phyloP scores from a whole-genome alignment of 495 filamentous ascomycete species.

The Parathielavia hyrcaniae region DNA sequence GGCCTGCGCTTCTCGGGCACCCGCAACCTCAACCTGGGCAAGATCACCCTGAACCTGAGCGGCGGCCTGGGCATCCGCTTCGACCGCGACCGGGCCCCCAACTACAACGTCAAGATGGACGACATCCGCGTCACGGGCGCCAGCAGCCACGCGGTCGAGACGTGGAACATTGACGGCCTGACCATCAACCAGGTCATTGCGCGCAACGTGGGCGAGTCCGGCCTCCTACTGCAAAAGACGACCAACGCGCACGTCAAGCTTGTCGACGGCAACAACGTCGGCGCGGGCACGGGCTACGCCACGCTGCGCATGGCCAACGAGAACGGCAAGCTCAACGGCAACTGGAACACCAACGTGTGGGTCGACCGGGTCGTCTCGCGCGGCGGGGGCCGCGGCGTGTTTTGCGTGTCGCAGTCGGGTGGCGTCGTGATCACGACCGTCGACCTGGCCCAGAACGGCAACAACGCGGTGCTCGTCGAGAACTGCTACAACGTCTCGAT shows the following conservation, averaged over 20 bases:
- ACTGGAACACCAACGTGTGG: conserved; percentile 40
- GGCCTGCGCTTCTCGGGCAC: conserved; percentile 43
- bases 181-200: conserved; percentile 39
- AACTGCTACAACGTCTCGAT: conserved; percentile 45
- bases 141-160: conserved; percentile 43
- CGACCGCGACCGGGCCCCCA: conserved; percentile 39
- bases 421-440: conserved; percentile 34
- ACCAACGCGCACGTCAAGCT: conserved; percentile 39
- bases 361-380: conserved; percentile 42
- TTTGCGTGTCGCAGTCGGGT: conserved; percentile 45
- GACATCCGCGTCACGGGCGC: conserved; percentile 39
- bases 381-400: conserved; percentile 43
- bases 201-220: conserved; percentile 41
- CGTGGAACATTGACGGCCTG: conserved; percentile 44
- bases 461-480: conserved; percentile 46
- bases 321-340: conserved; percentile 39
- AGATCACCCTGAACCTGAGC: conserved; percentile 42
- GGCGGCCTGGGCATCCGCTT: conserved; percentile 45
- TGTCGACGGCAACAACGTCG: conserved; percentile 44
- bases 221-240: conserved; percentile 40
- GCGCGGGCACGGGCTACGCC: conserved; percentile 40
- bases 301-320: conserved; percentile 44
- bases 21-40: conserved; percentile 34
- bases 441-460: conserved; percentile 41
- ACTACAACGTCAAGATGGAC: conserved; percentile 42